These are phyloP conservation scores for Umbilicus rupestris DNA, from an alignment of 164 flowering plant genomes.

Conservation along the genomic window DNA sequence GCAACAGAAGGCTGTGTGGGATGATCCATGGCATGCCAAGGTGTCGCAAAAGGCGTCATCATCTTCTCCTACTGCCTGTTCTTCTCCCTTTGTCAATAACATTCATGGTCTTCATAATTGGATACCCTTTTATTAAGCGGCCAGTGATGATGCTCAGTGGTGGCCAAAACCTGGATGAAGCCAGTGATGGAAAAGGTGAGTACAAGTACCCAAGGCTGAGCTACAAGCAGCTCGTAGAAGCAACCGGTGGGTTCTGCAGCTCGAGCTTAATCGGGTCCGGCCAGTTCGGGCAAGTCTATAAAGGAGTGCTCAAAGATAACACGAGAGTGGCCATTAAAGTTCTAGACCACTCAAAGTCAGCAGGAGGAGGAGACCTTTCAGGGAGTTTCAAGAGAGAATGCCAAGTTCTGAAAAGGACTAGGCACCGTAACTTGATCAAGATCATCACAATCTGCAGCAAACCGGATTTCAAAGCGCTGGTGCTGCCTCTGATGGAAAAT, in stretches of 20 bases:
- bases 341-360: constrained; percentile 29
- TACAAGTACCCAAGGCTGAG: constrained; percentile 55
- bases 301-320: constrained; percentile 50
- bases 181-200: constrained; percentile 27
- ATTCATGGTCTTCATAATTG: constrained; percentile 33
- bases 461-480: constrained; percentile 80
- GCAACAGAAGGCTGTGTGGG: constrained; percentile 63
- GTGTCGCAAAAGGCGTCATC: constrained; percentile 27
- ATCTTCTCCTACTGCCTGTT: constrained; percentile 22
- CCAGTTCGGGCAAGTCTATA: constrained; percentile 75
- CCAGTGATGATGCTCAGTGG: constrained; percentile 16
- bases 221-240: constrained; percentile 56
- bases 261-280: constrained; percentile 77
- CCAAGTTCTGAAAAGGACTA: constrained; percentile 54
- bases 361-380: constrained; percentile 28
- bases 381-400: constrained; percentile 82
- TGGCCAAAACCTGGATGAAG: constrained; percentile 23
- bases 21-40: constrained; percentile 38
- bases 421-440: constrained; percentile 74
- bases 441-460: constrained; percentile 72
- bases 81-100: constrained; percentile 30
- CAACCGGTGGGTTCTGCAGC: constrained; percentile 58
- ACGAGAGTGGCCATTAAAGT: constrained; percentile 79
- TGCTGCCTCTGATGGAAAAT: constrained; percentile 78
- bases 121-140: constrained; percentile 24